Base-by-base conservation (phyloP, 2,329 filamentous ascomycete genomes). In the Madurella mycetomatis region DNA sequence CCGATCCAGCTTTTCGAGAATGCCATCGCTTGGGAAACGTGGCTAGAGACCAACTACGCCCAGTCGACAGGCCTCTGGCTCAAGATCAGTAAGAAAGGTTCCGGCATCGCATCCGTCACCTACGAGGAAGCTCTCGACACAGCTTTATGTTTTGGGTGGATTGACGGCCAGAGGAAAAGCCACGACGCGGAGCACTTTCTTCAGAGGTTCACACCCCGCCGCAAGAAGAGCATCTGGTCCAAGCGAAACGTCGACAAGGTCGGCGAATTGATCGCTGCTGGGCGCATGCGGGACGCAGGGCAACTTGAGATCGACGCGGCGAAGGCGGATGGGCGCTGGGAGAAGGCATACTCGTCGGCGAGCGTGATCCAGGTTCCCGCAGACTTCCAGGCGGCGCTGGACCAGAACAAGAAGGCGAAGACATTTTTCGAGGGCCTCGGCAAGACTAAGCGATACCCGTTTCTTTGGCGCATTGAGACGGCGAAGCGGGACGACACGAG, bases 111-210 rank as follows among this genome's bases (percentile, higher is more conserved):
- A 1, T 76, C 77, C 0, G 66, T 83, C 13, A 74, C 72, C 15
- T 75, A 76, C 63, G 73, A 62, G 55, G 68, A 83, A 63, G 81
- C 81, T 1, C 72, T 85, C 16, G 77, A 84, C 62, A 67, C 72
- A 34, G 81, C 81, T 1, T 71, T 85, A 7, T 84, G 81, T 64
- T 79, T 78, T 62, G 82, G 83, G 41, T 85, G 82, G 82, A 85
- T 85, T 53, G 81, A 85, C 63, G 80, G 82, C 0, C 80, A 81
- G 61, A 73, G 73, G 2, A 72, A 73, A 45, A 69, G 69, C 2
- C 65, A 72, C 45, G 76, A 83, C 58, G 72, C 71, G 0, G 61
- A 67, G 2, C 75, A 73, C 60, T 84, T 79, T 64, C 64, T 79
- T 1, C 79, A 81, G 60, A 75, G 80, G 9, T 85, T 82, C 70